phyloP scores from a whole-genome alignment of 73 alveolate species.

The Stentor roeselii region DNA sequence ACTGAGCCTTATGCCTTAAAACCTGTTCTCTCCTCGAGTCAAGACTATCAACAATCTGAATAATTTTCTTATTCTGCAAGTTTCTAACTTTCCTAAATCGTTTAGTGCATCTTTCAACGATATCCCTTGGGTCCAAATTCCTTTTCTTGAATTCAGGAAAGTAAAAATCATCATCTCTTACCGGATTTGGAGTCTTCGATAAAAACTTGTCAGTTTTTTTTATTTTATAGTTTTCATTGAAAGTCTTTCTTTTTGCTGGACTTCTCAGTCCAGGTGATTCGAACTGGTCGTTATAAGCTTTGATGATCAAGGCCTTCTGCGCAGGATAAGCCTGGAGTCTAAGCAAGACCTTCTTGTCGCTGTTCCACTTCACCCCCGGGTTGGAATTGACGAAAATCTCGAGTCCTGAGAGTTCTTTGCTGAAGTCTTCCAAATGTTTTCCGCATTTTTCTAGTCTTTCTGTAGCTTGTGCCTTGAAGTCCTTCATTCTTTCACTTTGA shows the following conservation, averaged over 20 bases:
- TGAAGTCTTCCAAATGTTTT: not conserved
- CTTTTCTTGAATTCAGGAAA: not conserved
- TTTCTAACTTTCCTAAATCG: not conserved
- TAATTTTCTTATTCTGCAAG: not conserved
- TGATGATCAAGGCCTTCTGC: not conserved
- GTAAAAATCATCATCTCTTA: not conserved
- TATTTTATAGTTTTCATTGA: not conserved
- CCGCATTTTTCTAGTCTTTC: not conserved
- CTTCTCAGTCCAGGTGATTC: not conserved
- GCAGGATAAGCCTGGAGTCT: not conserved
- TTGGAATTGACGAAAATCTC: not conserved
- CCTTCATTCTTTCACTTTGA: not conserved
- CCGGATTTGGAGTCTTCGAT: constrained; percentile 1
- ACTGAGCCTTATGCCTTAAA: constrained; percentile 9
- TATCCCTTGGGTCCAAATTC: not conserved
- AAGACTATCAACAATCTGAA: not conserved
- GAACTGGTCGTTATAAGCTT: constrained; percentile 18
- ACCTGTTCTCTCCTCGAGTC: not conserved
- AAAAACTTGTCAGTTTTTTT: not conserved
- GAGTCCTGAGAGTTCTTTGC: constrained; percentile 24
- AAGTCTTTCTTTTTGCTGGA: not conserved
- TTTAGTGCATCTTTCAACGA: not conserved
- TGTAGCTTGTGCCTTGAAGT: not conserved
- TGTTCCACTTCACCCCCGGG: constrained; percentile 4
- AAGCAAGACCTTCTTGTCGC: not conserved